Evolutionary conservation across 495 filamentous ascomycete species (phyloP).

Genomic region (Talaromyces borbonicus): DNA sequence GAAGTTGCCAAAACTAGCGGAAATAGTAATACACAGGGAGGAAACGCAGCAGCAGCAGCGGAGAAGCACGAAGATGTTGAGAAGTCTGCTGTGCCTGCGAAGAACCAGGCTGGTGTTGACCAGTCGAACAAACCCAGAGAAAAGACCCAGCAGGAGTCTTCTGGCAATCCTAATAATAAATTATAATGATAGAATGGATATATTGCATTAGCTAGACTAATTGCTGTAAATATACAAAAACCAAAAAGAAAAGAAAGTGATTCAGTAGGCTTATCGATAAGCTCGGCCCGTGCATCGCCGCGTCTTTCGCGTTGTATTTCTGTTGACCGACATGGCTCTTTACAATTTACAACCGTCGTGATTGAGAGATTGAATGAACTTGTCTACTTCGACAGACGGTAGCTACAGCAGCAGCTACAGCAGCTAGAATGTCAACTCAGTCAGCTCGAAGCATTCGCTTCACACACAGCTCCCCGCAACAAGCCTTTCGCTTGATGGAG

Average conservation of each 20-base stretch:
- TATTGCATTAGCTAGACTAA: not conserved
- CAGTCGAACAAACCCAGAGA: not conserved
- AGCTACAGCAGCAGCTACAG: not conserved
- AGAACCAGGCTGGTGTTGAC: conserved; percentile 1
- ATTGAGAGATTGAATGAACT: too few species aligned
- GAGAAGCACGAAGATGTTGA: not conserved
- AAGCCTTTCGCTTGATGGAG: conserved; percentile 69
- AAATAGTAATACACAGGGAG: not conserved
- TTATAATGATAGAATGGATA: not conserved
- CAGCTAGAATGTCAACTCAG: conserved; percentile 48
- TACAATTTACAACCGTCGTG: too few species aligned
- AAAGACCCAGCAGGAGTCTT: not conserved
- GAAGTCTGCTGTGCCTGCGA: conserved; percentile 5
- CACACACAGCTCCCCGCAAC: conserved; percentile 46
- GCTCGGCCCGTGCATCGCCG: not conserved
- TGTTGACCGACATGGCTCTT: too few species aligned
- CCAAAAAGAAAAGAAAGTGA: not conserved
- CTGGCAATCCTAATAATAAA: not conserved
- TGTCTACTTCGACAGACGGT: too few species aligned
- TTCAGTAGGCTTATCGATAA: not conserved
- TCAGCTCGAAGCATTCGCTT: conserved; percentile 51
- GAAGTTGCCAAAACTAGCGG: conserved; percentile 35
- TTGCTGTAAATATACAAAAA: not conserved
- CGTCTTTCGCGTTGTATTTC: conserved; percentile 1
- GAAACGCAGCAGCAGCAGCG: conserved; percentile 1